Base-by-base conservation (phyloP, 108 stramenopile species). In the Mediolabrus comicus region DNA sequence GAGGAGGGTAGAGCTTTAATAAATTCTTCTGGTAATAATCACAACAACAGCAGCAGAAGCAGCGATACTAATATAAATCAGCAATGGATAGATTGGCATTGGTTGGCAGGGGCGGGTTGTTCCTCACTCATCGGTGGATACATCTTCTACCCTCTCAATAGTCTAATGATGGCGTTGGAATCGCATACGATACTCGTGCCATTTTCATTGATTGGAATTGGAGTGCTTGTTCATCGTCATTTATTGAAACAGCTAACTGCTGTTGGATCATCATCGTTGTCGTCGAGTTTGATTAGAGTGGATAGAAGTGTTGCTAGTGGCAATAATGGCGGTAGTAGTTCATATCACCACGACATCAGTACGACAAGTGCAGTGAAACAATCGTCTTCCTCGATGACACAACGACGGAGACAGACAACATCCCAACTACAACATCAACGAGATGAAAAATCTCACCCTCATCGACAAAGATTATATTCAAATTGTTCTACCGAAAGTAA, bases 111-210 rank as follows among this genome's bases (percentile, higher is more conserved):
- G 19, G 63, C 60, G n/a, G 62, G 62, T 8, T 24, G 41, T 5
- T 43, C 72, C n/a, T 49, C 56, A 1, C 32, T 73, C 2, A 22
- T 73, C 5, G 51, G 72, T 57, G 72, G 72, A 33, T 58, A 46
- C 6, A 13, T 59, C 10, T 73, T 65, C 39, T 73, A 73, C 19
- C 56, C 59, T 26, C 8, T 73, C 17, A 73, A 65, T 52, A 28
- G 41, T 2, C 29, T 69, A 14, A 31, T 51, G 32, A 17, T 52
- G 34, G 34, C 68, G 3, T 65, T 64, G 38, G 30, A 55, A 34
- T 55, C 63, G 33, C 38, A 13, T 26, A 26, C 33, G 19, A 70
- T 26, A 49, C 28, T 64, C 25, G 55, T 54, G 29, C 17, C 34
- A 7, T 65, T 57, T 0, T 6, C 64, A 1, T 26, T 73, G 26